Percentiles rank a stretch among this genome's conserved stretches.
Evolutionary conservation across 1,284 basidiomycete genomes (phyloP).

Genomic region (Austroboletus niveus): DNA sequence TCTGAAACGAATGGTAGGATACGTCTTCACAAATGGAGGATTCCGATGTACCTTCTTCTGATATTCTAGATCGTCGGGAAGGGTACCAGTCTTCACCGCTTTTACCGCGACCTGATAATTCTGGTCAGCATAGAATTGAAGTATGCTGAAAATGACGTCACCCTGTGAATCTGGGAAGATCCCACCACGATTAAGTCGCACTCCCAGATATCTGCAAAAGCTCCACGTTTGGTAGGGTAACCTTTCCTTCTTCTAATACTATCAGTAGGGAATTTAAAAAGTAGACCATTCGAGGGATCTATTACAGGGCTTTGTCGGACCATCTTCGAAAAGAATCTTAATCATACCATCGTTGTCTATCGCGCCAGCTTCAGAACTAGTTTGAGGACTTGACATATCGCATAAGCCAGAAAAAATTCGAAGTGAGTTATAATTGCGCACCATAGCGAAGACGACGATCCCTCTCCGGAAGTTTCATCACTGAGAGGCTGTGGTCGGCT

Average conservation of each 20-base stretch:
- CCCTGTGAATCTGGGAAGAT: conserved; percentile 3
- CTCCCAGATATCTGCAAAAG: conserved; percentile 30
- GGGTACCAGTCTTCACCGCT: conserved; percentile 8
- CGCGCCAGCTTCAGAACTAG: conserved; percentile 13
- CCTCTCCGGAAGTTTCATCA: conserved; percentile 16
- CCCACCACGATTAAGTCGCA: conserved; percentile 17
- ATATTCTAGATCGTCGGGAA: background rate
- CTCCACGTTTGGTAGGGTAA: conserved; percentile 13
- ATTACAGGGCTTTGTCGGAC: background rate
- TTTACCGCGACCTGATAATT: conserved; percentile 25
- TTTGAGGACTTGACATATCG: conserved; percentile 9
- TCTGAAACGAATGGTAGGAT: conserved; percentile 11
- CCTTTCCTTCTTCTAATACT: conserved; percentile 10
- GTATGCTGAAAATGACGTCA: background rate
- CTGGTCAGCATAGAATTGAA: background rate
- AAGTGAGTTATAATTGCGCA: background rate
- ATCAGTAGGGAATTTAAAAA: conserved; percentile 5
- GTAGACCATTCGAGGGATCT: conserved; percentile 14
- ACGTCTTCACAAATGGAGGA: background rate
- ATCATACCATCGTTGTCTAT: conserved; percentile 16
- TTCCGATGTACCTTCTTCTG: conserved; percentile 14
- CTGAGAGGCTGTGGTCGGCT: conserved; percentile 5
- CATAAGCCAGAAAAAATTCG: conserved; percentile 5
- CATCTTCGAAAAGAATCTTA: background rate
- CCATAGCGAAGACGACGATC: too few relatives aligned